A percentile compares a stretch with the other conserved stretches of the same genome.
phyloP scores from a whole-genome alignment of 176 grass and related monocot genomes.

The Bonia amplexicaulis region DNA sequence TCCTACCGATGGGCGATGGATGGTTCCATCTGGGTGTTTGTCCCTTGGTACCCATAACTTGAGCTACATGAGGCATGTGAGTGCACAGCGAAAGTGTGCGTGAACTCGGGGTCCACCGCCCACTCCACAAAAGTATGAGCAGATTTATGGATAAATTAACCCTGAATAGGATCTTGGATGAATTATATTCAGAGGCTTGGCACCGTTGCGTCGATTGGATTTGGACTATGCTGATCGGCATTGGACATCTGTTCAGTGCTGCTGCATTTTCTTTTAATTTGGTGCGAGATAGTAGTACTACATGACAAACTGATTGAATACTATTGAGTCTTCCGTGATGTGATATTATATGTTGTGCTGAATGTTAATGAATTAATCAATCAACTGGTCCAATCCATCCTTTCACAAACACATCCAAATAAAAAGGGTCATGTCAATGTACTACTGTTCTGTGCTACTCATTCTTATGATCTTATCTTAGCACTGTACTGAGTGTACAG shows the following conservation, averaged over 20 bases:
- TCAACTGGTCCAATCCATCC: neutral
- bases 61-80: constrained; percentile 23
- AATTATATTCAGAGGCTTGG: neutral
- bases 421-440: neutral
- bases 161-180: neutral
- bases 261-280: neutral
- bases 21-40: neutral
- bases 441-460: neutral
- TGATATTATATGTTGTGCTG: neutral
- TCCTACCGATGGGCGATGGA: neutral
- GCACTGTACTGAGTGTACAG: no score
- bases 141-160: neutral
- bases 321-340: neutral
- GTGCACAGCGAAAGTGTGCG: neutral
- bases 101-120: constrained; percentile 13
- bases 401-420: neutral
- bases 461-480: neutral
- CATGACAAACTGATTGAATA: neutral
- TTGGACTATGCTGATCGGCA: neutral
- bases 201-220: neutral
- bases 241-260: neutral
- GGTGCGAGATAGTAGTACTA: neutral
- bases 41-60: neutral
- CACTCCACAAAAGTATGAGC: neutral
- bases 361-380: neutral